phyloP scores from a whole-genome alignment of 116 monocot species.

The Thalassia testudinum region DNA sequence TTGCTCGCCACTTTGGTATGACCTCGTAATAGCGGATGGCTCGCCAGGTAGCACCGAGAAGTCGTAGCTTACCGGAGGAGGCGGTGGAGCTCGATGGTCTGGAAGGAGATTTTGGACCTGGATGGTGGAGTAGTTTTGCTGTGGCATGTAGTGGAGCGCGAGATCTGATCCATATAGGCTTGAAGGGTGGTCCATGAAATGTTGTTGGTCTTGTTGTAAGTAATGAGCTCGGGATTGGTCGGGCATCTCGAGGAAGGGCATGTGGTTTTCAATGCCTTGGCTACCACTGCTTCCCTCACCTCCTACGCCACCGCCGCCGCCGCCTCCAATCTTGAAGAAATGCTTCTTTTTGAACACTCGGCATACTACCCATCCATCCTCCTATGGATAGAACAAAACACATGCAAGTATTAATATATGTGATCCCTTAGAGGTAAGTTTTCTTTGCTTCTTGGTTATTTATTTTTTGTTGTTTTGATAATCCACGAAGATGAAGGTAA shows the following conservation, averaged over 20 bases:
- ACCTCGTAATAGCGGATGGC: neutral
- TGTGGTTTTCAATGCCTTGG: constrained; percentile 6
- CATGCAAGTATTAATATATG: neutral
- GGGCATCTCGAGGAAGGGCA: neutral
- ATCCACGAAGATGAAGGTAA: neutral
- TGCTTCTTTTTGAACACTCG: constrained; percentile 31
- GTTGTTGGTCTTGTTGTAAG: constrained; percentile 6
- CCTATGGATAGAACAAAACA: constrained; percentile 5
- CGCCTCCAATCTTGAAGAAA: constrained; percentile 16
- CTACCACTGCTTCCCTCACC: neutral
- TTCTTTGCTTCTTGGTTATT: too few relatives aligned
- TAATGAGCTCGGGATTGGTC: constrained; percentile 4
- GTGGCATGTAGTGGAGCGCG: constrained; percentile 10
- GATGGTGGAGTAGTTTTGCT: constrained; percentile 5
- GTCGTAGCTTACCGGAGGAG: constrained; percentile 9
- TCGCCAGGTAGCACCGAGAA: constrained; percentile 13
- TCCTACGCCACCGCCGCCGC: neutral
- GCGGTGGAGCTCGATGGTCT: constrained; percentile 8
- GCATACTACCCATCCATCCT: constrained; percentile 36
- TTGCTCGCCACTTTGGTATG: neutral
- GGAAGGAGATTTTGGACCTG: constrained; percentile 17
- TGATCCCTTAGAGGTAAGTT: too few relatives aligned
- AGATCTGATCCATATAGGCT: constrained; percentile 1
- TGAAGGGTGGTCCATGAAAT: constrained; percentile 4
- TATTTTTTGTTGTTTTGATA: neutral